Evolutionary conservation across 2,329 filamentous ascomycete species (phyloP).

Genomic region (Shiraia sp.): DNA sequence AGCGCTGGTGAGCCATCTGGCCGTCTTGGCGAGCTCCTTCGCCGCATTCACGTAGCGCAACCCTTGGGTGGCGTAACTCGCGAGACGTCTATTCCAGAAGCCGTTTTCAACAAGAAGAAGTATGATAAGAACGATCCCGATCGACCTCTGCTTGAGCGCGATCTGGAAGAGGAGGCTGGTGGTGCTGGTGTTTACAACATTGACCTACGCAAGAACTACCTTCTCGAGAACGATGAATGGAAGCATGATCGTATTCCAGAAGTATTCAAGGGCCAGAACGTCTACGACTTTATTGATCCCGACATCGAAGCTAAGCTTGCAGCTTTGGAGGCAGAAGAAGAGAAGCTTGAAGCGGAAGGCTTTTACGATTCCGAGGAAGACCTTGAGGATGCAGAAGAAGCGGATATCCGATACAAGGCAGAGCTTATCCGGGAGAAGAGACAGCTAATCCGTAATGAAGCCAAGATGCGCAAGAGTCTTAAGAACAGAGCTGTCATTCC

Average conservation of each 20-base stretch:
- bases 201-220: slow-evolving; percentile 84
- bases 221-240: slow-evolving; percentile 88
- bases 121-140: slow-evolving; percentile 91
- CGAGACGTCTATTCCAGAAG: slow-evolving; percentile 88
- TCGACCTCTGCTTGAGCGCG: slow-evolving; percentile 76
- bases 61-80: slow-evolving; percentile 79
- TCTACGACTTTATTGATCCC: slow-evolving; percentile 95
- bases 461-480: slow-evolving; percentile 91
- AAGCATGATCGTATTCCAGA: slow-evolving; percentile 96
- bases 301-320: slow-evolving; percentile 94
- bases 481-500: slow-evolving; percentile 97
- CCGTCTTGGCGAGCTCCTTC: slow-evolving; percentile 85
- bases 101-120: slow-evolving; percentile 77
- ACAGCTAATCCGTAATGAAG: slow-evolving; percentile 87
- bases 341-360: slow-evolving; percentile 85
- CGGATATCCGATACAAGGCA: slow-evolving; percentile 86
- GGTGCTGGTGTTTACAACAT: slow-evolving; percentile 96
- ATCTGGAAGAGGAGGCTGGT: slow-evolving; percentile 88
- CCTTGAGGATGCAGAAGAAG: slow-evolving; percentile 85
- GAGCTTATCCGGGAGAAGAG: slow-evolving; percentile 96
- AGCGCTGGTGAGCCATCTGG: slow-evolving; percentile 74
- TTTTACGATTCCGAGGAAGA: slow-evolving; percentile 80
- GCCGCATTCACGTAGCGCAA: slow-evolving; percentile 94
- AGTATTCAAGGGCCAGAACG: slow-evolving; percentile 92
- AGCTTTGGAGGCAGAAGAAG: slow-evolving; percentile 92